Evolutionary conservation across 2,329 filamentous ascomycete genomes (phyloP), one percentile per base, ranked within the genome.

Genomic region (Periconia macrospinosa): DNA sequence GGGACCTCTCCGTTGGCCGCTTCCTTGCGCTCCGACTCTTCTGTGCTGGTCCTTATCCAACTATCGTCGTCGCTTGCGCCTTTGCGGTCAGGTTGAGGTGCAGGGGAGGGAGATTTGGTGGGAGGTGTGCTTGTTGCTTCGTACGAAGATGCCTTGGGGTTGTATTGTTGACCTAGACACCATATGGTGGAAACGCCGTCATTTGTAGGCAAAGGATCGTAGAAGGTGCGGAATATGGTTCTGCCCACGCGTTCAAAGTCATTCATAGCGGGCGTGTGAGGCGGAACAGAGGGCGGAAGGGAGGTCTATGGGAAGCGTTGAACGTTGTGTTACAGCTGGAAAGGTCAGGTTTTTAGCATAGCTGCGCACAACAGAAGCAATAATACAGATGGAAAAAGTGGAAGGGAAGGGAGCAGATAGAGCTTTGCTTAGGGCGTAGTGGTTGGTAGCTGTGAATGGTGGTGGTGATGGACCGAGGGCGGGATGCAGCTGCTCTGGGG

Each of bases 161-260:
- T 76, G 71, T 89, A 89, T 63, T 81, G 74, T 65, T 75, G 74
- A 41, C 87, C 87, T 45, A 97, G 80, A 68, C 92, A 95, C 92
- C 93, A 97, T 57, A 96, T 90, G 13, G 90, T 85, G 37, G 83
- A 81, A 54, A 77, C 72, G 53, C 86, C 80, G 70, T 96, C 87
- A 76, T 97, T 96, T 58, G 83, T 85, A 6, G 92, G 92, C 59
- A 92, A 87, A 0, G 92, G 91, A 65, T 97, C 92, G 88, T 92
- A 96, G 68, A 97, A 88, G 77, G 90, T 91, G 76, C 93, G 90
- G 55, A 97, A 87, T 64, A 97, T 86, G 59, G 89, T 89, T 75
- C 91, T 90, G 66, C 77, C 76, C 69, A 87, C 86, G 62, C 89
- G 88, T 62, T 89, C 85, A 55, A 95, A 79, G 67, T 96, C 90